Evolutionary conservation across 768 basidiomycete species (phyloP).

Genomic region (Rhodotorula taiwanensis): DNA sequence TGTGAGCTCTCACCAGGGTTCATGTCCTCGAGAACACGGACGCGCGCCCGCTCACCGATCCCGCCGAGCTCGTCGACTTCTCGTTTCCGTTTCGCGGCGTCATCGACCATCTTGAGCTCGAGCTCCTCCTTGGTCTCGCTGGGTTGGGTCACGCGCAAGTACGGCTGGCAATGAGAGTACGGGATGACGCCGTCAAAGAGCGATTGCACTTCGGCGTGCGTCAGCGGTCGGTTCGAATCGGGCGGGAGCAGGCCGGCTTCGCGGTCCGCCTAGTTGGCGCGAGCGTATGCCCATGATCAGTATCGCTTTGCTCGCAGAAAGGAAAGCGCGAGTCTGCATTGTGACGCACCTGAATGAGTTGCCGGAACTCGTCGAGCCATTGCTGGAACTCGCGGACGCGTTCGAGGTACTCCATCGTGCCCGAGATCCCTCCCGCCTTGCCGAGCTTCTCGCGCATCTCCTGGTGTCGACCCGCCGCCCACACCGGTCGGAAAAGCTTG

Average conservation of each 20-base stretch:
- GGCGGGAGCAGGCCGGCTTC: constrained; percentile 10
- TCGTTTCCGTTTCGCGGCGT: constrained; percentile 16
- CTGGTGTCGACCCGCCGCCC: constrained; percentile 52
- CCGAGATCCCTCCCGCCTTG: constrained; percentile 41
- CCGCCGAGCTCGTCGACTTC: constrained; percentile 12
- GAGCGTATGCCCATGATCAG: neutral
- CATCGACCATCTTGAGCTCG: constrained; percentile 21
- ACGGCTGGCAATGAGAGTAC: constrained; percentile 67
- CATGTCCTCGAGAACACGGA: too few relatives aligned
- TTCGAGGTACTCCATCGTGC: constrained; percentile 51
- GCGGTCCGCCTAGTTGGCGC: constrained; percentile 11
- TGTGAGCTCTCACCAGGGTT: neutral
- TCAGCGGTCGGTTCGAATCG: constrained; percentile 23
- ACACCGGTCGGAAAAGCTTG: constrained; percentile 76
- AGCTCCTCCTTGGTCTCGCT: constrained; percentile 31
- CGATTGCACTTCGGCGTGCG: constrained; percentile 17
- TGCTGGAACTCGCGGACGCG: constrained; percentile 57
- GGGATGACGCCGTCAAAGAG: constrained; percentile 48
- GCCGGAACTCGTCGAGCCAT: constrained; percentile 58
- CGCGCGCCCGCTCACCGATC: neutral
- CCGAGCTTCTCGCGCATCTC: constrained; percentile 72
- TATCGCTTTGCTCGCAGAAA: neutral
- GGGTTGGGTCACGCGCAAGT: constrained; percentile 51
- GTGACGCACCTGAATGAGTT: constrained; percentile 53
- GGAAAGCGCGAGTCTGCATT: neutral